Conservation (phyloP, 805 yeast species). For the Vanderwaltozyma verrucispora region DNA sequence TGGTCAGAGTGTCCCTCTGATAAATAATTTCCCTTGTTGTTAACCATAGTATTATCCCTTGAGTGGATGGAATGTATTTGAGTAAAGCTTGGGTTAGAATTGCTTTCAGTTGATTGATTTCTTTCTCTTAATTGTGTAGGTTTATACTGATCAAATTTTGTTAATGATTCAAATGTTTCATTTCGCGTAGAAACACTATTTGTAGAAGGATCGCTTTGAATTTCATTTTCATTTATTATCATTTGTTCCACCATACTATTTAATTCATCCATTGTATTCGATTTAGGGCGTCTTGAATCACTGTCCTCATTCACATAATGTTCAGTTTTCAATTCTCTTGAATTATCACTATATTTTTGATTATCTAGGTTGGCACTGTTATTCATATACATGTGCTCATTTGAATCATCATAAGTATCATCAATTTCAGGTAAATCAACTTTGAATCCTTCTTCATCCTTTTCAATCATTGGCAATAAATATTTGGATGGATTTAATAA, state of each 20-base stretch:
- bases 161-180: slow-evolving; percentile 20
- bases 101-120: slow-evolving; percentile 1
- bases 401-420: slow-evolving; percentile 1
- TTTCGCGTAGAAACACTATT: slow-evolving; percentile 6
- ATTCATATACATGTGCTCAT: background rate
- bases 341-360: background rate
- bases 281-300: background rate
- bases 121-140: slow-evolving; percentile 17
- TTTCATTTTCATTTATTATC: slow-evolving; percentile 8
- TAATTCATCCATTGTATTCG: slow-evolving; percentile 25
- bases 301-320: no score
- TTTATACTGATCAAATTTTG: slow-evolving; percentile 23
- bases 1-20: background rate
- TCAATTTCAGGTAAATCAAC: slow-evolving; percentile 13
- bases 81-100: background rate
- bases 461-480: slow-evolving; percentile 19
- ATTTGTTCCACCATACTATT: slow-evolving; percentile 30
- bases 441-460: slow-evolving; percentile 13
- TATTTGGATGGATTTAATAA: slow-evolving; percentile 10
- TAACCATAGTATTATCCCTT: no score
- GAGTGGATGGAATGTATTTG: background rate
- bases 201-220: background rate
- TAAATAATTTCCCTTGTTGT: background rate
- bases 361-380: background rate
- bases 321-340: no score